Evolutionary conservation across 805 yeast genomes (phyloP), one percentile per base, ranked within the genome.

Genomic region (Cyberlindnera amylophila): DNA sequence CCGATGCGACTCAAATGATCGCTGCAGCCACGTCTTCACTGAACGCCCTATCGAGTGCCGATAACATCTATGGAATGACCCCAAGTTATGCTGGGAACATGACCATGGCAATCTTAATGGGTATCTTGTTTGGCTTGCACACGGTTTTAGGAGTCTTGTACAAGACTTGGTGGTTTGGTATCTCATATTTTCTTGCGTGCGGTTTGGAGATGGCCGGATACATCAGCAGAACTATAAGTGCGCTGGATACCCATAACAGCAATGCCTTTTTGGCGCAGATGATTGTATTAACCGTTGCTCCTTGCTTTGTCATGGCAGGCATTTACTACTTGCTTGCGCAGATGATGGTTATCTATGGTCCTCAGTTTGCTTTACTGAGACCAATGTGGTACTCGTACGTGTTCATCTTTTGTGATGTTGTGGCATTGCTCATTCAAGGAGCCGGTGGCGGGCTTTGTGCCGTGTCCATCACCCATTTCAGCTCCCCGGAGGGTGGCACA

Each of bases 231-330:
- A 57, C 72, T 2, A 50, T 74, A 41, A 69, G 81, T 2, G 69
- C 72, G 15, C 49, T 57, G 34, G 57, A 74, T 49, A 57, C 61
- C 2, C 30, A 48, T 13, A 54, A 63, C 29, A 49, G 63, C 32
- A 59, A 70, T 38, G 65, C 70, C 23, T 88, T 71, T 55, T 57
- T 83, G 34, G 63, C 81, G 53, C 95, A 89, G 59, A 74, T 83
- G 49, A 74, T 81, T 42, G 70, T 81, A 53, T 65, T 87, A 43
- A 86, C 91, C 0, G 63, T 88, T 36, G 91, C 87, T 0, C 96
- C 96, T 0, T 87, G 86, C 16, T 83, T 88, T 59, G 67, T 85
- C 36, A 83, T 86, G 86, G 96, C 85, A 4, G 95, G 91, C 1
- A 69, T 88, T 2, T 89, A 88, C 63, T 82, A 73, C 51, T 68